These are phyloP conservation scores for Quercus cerris DNA, from an alignment of 306 rosid genomes.

Conservation along the genomic window DNA sequence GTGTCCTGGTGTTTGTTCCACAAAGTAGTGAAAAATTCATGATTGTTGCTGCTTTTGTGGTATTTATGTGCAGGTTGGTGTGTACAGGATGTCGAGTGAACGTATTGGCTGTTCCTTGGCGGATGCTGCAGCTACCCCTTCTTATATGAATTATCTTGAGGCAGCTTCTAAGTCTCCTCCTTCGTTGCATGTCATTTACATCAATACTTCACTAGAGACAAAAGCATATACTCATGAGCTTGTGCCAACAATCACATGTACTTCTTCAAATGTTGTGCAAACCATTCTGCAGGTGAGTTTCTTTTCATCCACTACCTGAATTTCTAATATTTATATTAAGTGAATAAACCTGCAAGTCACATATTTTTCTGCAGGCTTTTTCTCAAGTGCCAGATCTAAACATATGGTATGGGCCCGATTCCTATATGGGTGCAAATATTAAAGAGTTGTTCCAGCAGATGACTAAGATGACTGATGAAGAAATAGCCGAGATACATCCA, in stretches of 20 bases:
- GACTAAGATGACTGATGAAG: constrained; percentile 83
- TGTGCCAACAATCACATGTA: constrained; percentile 98
- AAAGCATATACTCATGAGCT: constrained; percentile 94
- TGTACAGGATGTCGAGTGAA: constrained; percentile 87
- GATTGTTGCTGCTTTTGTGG: constrained; percentile 15
- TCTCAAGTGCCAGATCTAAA: constrained; percentile 82
- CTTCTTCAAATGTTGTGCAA: constrained; percentile 94
- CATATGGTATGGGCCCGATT: constrained; percentile 93
- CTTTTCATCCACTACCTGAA: background rate
- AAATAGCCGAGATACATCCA: constrained; percentile 74
- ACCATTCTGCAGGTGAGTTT: constrained; percentile 75
- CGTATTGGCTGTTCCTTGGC: constrained; percentile 93
- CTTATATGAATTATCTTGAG: constrained; percentile 78
- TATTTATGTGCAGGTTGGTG: constrained; percentile 69
- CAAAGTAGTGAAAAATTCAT: constrained; percentile 11
- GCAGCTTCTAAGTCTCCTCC: constrained; percentile 69
- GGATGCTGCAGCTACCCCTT: constrained; percentile 80
- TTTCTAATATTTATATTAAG: constrained; percentile 16
- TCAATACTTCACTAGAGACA: constrained; percentile 86
- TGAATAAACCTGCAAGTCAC: background rate
- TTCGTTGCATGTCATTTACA: constrained; percentile 87
- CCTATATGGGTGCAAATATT: constrained; percentile 99
- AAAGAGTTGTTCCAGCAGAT: constrained; percentile 74
- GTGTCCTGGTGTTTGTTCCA: constrained; percentile 6
- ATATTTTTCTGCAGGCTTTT: constrained; percentile 61